Conservation (phyloP, 148 eudicot species). For the Rhododendron griersonianum region DNA sequence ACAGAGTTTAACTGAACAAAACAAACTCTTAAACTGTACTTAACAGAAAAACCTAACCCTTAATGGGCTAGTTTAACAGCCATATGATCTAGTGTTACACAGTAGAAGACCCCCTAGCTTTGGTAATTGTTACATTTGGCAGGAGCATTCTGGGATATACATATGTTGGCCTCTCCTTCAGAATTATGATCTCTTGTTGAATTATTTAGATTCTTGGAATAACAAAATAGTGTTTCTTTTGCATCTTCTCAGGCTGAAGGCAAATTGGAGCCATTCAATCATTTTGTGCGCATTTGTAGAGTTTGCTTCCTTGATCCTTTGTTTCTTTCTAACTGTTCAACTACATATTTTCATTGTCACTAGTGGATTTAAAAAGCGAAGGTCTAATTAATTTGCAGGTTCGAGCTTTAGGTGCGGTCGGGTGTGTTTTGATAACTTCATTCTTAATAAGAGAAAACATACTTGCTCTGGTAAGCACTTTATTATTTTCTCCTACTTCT, state of each 20-base stretch:
- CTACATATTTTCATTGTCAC: background rate
- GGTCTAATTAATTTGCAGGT: slow-evolving; percentile 40
- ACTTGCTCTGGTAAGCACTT: slow-evolving; percentile 67
- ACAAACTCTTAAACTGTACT: too few relatives aligned
- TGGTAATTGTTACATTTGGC: background rate
- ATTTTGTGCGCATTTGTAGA: slow-evolving; percentile 64
- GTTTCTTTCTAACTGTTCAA: background rate
- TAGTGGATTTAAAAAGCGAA: background rate
- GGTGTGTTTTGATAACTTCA: slow-evolving; percentile 73
- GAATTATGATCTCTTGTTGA: slow-evolving; percentile 8
- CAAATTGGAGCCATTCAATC: slow-evolving; percentile 70
- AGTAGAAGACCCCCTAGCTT: background rate
- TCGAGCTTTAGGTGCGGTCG: slow-evolving; percentile 73
- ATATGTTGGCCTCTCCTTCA: background rate
- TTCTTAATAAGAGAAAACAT: slow-evolving; percentile 90
- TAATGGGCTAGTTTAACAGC: too few relatives aligned
- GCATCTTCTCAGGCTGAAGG: slow-evolving; percentile 37
- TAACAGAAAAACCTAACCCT: too few relatives aligned
- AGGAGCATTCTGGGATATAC: background rate
- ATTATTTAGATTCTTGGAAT: slow-evolving; percentile 5
- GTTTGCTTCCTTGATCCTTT: slow-evolving; percentile 20
- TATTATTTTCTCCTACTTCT: background rate
- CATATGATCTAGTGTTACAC: background rate
- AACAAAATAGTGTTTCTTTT: slow-evolving; percentile 1
- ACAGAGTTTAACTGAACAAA: too few relatives aligned